Base-by-base conservation (phyloP, 163 green algal genomes). In the Chlorella variabilis region DNA sequence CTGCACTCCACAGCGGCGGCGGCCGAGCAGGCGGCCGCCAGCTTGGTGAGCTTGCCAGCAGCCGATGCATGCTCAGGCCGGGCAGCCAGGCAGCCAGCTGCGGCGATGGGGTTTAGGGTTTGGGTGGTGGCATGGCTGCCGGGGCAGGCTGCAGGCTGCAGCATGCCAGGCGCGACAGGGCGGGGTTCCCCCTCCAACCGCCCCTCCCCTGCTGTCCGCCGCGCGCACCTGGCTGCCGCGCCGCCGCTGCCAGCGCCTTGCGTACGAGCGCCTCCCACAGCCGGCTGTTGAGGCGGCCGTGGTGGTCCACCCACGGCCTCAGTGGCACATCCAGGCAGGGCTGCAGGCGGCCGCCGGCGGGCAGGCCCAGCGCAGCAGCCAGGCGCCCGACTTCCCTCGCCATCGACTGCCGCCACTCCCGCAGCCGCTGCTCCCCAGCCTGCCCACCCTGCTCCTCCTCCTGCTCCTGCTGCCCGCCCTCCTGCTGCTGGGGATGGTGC, bases 261-360 rank as follows among this genome's bases (percentile, higher is more conserved):
- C 25, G 20, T 0, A 69, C 41, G 0, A 87, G 66, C 5, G 76
- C 31, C 36, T 76, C 36, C 75, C 76, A 87, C 34, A 87, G 48
- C 36, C 7, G 2, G 11, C 54, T 33, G 21, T 75, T 78, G n/a
- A 84, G 66, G 29, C 41, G 13, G 15, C 83, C 83, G 29, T 75
- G 58, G 6, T 71, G 61, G 62, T 87, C 76, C 7, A 81, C 68
- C 83, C 83, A 87, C 4, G 83, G 83, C 25, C 83, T 48, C 2
- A 84, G 23, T 25, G 83, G 83, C 17, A 75, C 66, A 39, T 87
- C 83, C 42, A 78, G 42, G 54, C 67, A 67, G 38, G 67, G 67
- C 68, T 84, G 78, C 56, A 73, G 67, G 8, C 36, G 23, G 27
- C 78, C 78, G 21, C 41, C 15, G 4, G 38, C 25, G 25, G 78